A percentile compares a stretch with the other conserved stretches of the same genome.
Conservation (phyloP, 495 filamentous ascomycete species). For the Podospora didyma region DNA sequence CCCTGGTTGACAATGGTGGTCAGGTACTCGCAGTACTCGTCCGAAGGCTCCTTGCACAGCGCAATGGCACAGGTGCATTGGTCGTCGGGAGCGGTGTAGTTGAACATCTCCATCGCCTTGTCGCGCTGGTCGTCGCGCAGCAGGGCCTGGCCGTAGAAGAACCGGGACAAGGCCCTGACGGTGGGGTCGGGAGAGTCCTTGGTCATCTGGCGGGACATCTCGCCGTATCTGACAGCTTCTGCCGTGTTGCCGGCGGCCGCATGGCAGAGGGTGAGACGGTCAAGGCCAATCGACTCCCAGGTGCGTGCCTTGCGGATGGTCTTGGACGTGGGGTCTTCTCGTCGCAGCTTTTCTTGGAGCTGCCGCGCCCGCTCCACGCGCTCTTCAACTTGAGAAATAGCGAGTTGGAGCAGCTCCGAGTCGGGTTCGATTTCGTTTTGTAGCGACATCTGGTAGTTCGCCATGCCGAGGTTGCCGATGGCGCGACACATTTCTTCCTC, state of each 20-base stretch:
- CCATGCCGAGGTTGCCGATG: slow-evolving; percentile 30
- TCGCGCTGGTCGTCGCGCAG: background rate
- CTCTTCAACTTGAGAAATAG: no score
- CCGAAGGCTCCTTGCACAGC: slow-evolving; percentile 30
- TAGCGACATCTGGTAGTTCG: slow-evolving; percentile 27
- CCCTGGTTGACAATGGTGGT: slow-evolving; percentile 20
- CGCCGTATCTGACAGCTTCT: background rate
- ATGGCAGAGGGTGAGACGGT: slow-evolving; percentile 13
- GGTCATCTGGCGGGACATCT: no score
- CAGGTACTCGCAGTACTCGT: slow-evolving; percentile 25
- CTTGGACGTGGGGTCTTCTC: no score
- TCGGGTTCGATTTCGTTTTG: no score
- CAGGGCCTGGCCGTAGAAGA: slow-evolving; percentile 10
- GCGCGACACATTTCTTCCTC: slow-evolving; percentile 24
- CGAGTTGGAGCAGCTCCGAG: background rate
- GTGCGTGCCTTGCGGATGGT: no score
- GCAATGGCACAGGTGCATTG: slow-evolving; percentile 19
- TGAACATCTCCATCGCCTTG: background rate
- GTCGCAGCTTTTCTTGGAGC: no score
- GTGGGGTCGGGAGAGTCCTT: background rate
- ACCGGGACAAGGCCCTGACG: slow-evolving; percentile 2
- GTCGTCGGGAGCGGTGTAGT: background rate
- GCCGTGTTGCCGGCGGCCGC: background rate
- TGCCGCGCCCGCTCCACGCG: no score
- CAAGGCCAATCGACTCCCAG: no score